Conservation (phyloP, 352 stramenopile species). For the Phytophthora nicotianae region DNA sequence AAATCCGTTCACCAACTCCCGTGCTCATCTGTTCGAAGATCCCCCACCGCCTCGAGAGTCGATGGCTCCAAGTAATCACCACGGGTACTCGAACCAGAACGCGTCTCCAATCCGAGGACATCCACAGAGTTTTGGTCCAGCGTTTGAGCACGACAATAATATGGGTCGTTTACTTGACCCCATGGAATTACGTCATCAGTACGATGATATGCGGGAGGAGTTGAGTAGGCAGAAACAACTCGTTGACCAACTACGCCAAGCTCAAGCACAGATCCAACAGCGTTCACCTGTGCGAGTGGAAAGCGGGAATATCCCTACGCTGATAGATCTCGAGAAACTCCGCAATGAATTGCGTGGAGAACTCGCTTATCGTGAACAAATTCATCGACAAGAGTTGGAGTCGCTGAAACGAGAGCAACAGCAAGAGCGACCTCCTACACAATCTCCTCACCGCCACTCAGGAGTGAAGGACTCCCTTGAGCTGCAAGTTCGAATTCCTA, state of each 20-base stretch:
- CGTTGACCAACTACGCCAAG: constrained; percentile 55
- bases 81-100: constrained; percentile 23
- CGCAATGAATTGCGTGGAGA: constrained; percentile 58
- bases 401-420: constrained; percentile 37
- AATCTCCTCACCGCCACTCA: constrained; percentile 7
- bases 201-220: constrained; percentile 61
- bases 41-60: constrained; percentile 9
- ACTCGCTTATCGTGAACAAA: constrained; percentile 49
- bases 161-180: constrained; percentile 4
- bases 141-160: constrained; percentile 17
- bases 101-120: constrained; percentile 12
- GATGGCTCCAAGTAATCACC: constrained; percentile 4
- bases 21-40: constrained; percentile 61
- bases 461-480: constrained; percentile 15
- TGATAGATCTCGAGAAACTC: constrained; percentile 64
- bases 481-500: neutral
- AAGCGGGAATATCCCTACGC: constrained; percentile 29
- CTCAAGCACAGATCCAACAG: constrained; percentile 48
- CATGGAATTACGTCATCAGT: constrained; percentile 47
- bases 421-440: constrained; percentile 6
- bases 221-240: constrained; percentile 53
- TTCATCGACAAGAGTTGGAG: constrained; percentile 57
- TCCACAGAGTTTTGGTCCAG: neutral
- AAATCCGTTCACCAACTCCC: constrained; percentile 58
- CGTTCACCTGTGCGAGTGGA: constrained; percentile 11